These are phyloP conservation scores for Cordyceps farinosa DNA, from an alignment of 2,329 filamentous ascomycete species.

Conservation along the genomic window DNA sequence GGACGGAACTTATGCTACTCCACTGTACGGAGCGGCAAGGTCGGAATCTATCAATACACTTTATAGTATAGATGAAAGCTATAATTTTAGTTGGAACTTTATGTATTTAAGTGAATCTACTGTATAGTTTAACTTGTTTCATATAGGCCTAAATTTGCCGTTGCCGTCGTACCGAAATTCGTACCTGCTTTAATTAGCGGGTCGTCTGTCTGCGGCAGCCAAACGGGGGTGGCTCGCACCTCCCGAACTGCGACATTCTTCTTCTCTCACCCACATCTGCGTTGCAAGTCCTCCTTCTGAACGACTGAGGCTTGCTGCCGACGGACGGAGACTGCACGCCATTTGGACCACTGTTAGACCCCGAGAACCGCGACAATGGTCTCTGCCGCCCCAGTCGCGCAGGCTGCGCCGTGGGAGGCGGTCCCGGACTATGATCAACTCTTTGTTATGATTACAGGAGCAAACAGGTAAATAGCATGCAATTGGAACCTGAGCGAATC, in stretches of 20 bases:
- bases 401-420: constrained; percentile 35
- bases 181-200: background rate
- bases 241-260: background rate
- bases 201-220: background rate
- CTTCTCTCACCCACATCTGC: background rate
- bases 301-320: background rate
- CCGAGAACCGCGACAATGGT: constrained; percentile 2
- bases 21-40: no score
- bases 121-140: no score
- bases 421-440: constrained; percentile 43
- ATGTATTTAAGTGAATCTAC: no score
- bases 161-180: no score
- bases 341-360: background rate
- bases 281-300: background rate
- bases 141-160: no score
- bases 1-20: no score
- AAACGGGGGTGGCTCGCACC: background rate
- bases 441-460: constrained; percentile 75
- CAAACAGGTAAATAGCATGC: constrained; percentile 65
- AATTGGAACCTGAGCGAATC: background rate
- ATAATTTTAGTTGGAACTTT: no score
- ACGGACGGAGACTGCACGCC: background rate
- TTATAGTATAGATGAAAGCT: no score
- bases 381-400: constrained; percentile 8
- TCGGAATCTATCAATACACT: no score